Evolutionary conservation across 1,284 basidiomycete genomes (phyloP).

Genomic region (Fomitopsis betulina): DNA sequence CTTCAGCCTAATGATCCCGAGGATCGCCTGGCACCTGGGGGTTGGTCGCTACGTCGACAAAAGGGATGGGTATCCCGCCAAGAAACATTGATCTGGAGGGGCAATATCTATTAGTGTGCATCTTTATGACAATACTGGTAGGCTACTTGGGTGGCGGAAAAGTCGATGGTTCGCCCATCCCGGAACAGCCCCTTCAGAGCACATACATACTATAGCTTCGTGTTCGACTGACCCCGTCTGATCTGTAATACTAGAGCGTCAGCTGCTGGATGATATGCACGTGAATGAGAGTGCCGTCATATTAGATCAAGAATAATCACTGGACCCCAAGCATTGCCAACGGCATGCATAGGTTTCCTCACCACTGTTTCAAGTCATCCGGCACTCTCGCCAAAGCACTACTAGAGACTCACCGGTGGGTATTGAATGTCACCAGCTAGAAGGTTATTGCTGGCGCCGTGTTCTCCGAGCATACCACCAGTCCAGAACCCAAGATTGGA

Average conservation of each 20-base stretch:
- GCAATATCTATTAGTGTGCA: neutral
- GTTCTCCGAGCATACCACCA: conserved; percentile 49
- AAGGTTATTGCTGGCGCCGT: conserved; percentile 17
- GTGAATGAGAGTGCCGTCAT: conserved; percentile 42
- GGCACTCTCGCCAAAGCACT: conserved; percentile 1
- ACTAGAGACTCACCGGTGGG: neutral
- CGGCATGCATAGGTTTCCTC: conserved; percentile 50
- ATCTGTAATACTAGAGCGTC: neutral
- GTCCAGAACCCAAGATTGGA: conserved; percentile 77
- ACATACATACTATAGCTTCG: neutral
- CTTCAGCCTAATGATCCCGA: conserved; percentile 58
- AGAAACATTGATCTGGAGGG: conserved; percentile 16
- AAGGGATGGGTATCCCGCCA: conserved; percentile 42
- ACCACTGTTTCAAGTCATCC: conserved; percentile 70
- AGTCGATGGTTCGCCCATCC: neutral
- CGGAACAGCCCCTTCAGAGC: neutral
- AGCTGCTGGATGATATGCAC: neutral
- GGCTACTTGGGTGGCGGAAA: neutral
- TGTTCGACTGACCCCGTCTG: neutral
- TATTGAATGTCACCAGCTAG: neutral
- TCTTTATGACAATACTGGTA: conserved; percentile 1
- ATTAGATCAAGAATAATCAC: conserved; percentile 84
- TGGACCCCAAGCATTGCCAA: conserved; percentile 38
- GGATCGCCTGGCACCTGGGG: conserved; percentile 67
- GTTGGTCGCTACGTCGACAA: conserved; percentile 66